Conservation (phyloP, 2,329 filamentous ascomycete species). For the Colletotrichum brevisporum region DNA sequence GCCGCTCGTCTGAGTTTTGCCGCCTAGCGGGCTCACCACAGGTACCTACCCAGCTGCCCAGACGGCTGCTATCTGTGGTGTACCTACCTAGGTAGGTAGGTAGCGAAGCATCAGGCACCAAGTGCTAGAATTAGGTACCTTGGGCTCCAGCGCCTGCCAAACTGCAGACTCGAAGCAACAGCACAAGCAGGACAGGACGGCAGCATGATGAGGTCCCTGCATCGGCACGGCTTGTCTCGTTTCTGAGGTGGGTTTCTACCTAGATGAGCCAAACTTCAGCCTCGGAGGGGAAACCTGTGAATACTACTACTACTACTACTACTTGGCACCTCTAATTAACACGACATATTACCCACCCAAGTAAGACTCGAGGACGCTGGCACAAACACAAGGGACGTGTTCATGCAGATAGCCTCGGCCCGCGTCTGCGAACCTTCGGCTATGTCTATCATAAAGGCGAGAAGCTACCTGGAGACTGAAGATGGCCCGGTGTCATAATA, state of each 20-base stretch:
- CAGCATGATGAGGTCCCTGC: slow-evolving; percentile 12
- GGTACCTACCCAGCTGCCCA: too few species aligned
- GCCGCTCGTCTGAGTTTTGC: slow-evolving; percentile 27
- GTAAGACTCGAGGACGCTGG: too few species aligned
- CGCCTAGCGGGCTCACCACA: neutral
- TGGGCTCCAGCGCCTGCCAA: slow-evolving; percentile 1
- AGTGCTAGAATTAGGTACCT: neutral
- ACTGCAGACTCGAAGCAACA: neutral
- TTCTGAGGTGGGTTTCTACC: neutral
- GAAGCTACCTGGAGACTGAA: too few species aligned
- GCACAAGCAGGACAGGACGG: neutral
- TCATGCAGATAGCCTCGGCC: too few species aligned
- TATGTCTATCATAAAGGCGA: too few species aligned
- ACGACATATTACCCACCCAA: too few species aligned
- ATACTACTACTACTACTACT: neutral
- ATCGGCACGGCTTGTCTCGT: neutral
- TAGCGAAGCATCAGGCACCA: slow-evolving; percentile 27
- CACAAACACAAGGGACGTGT: too few species aligned
- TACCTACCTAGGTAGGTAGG: too few species aligned
- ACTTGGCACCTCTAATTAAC: too few species aligned
- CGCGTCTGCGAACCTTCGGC: too few species aligned
- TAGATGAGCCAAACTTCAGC: neutral
- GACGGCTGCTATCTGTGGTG: too few species aligned
- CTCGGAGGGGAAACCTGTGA: neutral
- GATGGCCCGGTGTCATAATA: too few species aligned